Conservation (phyloP, 306 rosid species). For the Cucurbita pepo region DNA sequence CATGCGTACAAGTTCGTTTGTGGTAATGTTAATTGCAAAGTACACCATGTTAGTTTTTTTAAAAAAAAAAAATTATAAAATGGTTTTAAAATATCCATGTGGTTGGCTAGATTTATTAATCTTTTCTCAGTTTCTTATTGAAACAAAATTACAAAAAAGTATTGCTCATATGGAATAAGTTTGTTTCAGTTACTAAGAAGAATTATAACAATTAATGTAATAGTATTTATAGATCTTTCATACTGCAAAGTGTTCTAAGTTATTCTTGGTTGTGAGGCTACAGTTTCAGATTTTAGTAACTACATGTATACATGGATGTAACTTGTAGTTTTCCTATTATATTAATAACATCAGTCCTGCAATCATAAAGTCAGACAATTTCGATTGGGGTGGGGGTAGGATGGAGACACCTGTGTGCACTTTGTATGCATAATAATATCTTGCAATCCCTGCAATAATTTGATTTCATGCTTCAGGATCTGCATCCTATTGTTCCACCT, state of each 20-base stretch:
- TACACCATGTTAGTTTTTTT: neutral
- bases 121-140: neutral
- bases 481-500: conserved; percentile 48
- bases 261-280: neutral
- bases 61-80: neutral
- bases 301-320: neutral
- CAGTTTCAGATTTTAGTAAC: neutral
- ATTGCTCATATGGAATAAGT: neutral
- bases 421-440: neutral
- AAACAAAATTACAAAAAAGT: neutral
- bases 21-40: neutral
- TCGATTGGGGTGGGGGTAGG: neutral
- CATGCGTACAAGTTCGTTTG: neutral
- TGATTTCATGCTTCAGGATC: conserved; percentile 36
- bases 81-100: neutral
- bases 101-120: neutral
- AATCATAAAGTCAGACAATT: neutral
- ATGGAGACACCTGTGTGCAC: neutral
- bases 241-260: neutral
- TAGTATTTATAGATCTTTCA: neutral
- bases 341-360: neutral
- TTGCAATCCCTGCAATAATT: neutral
- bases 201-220: neutral
- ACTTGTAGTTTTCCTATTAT: neutral
- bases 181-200: neutral